These are phyloP conservation scores for Alternaria arbusti DNA, from an alignment of 2,329 filamentous ascomycete genomes.

Conservation along the genomic window DNA sequence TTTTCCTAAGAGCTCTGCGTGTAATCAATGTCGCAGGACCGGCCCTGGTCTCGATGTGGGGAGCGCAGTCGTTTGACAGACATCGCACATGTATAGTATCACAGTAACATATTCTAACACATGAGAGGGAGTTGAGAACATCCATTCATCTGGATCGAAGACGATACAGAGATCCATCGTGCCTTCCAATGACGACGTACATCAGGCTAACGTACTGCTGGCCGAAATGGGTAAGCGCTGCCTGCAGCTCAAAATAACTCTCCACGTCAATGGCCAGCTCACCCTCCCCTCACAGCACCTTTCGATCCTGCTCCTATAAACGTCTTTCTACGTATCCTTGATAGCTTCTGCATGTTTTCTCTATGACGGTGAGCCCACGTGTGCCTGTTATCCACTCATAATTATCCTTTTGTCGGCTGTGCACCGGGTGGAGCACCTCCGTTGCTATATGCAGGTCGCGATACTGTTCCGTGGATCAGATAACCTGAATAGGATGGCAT, in stretches of 20 bases:
- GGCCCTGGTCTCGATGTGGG: neutral
- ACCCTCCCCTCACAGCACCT: neutral
- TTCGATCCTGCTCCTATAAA: neutral
- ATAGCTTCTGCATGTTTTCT: neutral
- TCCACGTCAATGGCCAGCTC: neutral
- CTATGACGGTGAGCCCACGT: neutral
- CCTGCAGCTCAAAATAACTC: neutral
- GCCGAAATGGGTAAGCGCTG: neutral
- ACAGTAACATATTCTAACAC: neutral
- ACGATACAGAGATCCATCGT: neutral
- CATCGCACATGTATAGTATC: neutral
- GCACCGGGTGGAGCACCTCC: neutral
- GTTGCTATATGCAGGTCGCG: neutral
- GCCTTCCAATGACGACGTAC: neutral
- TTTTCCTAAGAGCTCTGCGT: neutral
- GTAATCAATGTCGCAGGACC: neutral
- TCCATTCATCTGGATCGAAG: neutral
- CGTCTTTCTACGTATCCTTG: neutral
- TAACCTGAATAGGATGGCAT: neutral
- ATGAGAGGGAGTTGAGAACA: neutral
- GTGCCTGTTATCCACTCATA: neutral
- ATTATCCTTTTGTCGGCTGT: neutral
- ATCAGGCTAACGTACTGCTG: neutral
- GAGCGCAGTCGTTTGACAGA: neutral
- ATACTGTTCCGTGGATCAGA: neutral